phyloP scores from a whole-genome alignment of 257 asterid species.

The Voacanga thouarsii region DNA sequence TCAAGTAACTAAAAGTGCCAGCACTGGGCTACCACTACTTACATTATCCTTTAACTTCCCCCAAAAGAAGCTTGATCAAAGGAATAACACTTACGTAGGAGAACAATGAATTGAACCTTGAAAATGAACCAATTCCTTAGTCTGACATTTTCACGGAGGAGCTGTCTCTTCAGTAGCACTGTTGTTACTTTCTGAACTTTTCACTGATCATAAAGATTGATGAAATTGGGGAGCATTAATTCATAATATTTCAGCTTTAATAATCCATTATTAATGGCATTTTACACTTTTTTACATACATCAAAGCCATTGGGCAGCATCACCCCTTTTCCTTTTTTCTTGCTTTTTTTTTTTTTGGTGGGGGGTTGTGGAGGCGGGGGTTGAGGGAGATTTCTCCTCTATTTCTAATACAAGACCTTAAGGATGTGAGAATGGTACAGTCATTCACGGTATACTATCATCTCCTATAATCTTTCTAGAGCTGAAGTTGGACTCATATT shows the following conservation, averaged over 20 bases:
- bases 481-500: conserved; percentile 7
- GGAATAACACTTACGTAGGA: conserved; percentile 17
- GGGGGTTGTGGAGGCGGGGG: too few relatives aligned
- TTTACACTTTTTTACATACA: conserved; percentile 13
- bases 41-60: conserved; percentile 2
- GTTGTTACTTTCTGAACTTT: background rate
- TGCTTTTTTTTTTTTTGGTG: too few relatives aligned
- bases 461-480: conserved; percentile 44
- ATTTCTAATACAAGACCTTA: background rate
- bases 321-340: background rate
- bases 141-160: background rate
- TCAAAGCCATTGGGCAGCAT: background rate
- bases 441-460: conserved; percentile 28
- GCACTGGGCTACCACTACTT: conserved; percentile 24
- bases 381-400: background rate
- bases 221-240: background rate
- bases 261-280: background rate
- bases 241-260: background rate
- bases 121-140: conserved; percentile 8
- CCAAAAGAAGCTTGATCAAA: conserved; percentile 7
- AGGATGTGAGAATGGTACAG: background rate
- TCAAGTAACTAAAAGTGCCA: conserved; percentile 16
- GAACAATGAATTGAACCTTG: conserved; percentile 28
- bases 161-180: background rate
- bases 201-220: background rate